Evolutionary conservation across 257 asterid genomes (phyloP).

Genomic region (Nicotiana sylvestris): DNA sequence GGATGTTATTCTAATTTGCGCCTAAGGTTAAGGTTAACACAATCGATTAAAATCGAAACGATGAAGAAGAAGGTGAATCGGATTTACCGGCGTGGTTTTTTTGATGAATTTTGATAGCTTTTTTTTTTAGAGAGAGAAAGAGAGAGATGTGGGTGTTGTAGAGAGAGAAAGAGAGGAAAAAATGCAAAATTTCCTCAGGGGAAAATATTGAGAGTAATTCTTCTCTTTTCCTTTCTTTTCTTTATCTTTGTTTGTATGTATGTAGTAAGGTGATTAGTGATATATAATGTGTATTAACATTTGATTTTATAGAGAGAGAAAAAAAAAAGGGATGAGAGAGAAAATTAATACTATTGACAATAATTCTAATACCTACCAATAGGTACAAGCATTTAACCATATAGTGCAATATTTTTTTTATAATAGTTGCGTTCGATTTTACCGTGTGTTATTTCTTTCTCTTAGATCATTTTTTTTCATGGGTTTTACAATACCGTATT

Average conservation of each 20-base stretch:
- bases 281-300: too few species aligned
- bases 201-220: neutral
- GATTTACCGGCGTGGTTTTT: conserved; percentile 12
- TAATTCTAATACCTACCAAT: neutral
- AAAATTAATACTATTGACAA: neutral
- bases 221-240: neutral
- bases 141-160: conserved; percentile 8
- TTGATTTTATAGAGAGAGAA: neutral
- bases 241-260: neutral
- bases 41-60: neutral
- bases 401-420: neutral
- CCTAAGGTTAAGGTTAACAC: neutral
- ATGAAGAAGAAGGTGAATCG: conserved; percentile 8
- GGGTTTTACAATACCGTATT: too few species aligned
- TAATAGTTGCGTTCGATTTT: neutral
- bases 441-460: too few species aligned
- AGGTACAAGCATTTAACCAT: neutral
- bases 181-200: neutral
- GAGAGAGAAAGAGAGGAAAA: conserved; percentile 6
- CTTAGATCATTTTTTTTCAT: too few species aligned
- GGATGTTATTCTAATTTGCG: neutral
- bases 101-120: neutral
- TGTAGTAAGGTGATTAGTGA: too few species aligned
- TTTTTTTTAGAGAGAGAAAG: conserved; percentile 1
- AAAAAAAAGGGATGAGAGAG: neutral